phyloP scores from a whole-genome alignment of 257 asterid species.

The Solanum sejunctum region DNA sequence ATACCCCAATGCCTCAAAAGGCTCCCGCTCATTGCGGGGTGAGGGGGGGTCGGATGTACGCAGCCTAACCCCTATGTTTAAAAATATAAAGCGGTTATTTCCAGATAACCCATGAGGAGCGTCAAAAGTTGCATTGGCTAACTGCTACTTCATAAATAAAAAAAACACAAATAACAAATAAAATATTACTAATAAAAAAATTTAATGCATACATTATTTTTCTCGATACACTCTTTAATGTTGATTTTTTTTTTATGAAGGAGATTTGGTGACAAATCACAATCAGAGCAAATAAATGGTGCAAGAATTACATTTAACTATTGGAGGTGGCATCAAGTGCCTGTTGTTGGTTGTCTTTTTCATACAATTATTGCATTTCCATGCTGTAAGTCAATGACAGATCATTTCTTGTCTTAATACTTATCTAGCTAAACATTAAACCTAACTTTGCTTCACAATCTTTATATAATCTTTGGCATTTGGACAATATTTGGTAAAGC shows the following conservation, averaged over 20 bases:
- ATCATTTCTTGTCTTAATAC: neutral
- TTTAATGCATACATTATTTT: too few species aligned
- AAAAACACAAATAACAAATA: too few species aligned
- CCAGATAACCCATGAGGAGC: too few species aligned
- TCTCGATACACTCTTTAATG: too few species aligned
- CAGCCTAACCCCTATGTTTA: too few species aligned
- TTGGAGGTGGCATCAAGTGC: neutral
- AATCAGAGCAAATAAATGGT: neutral
- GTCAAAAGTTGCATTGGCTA: too few species aligned
- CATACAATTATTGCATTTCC: neutral
- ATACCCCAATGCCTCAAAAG: too few species aligned
- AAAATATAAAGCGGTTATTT: too few species aligned
- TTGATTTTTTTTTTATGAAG: neutral
- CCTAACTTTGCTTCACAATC: neutral
- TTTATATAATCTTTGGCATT: neutral
- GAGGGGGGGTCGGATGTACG: too few species aligned
- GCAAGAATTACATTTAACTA: neutral
- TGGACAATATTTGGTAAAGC: neutral
- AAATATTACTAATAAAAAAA: too few species aligned
- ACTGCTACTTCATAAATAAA: too few species aligned
- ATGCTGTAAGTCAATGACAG: neutral
- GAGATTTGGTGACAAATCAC: neutral
- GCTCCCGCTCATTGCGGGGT: too few species aligned
- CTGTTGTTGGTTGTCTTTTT: neutral
- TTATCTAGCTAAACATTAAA: neutral